Evolutionary conservation across 1,139 yeast species (phyloP).

Genomic region (Magnusiomyces sp.): DNA sequence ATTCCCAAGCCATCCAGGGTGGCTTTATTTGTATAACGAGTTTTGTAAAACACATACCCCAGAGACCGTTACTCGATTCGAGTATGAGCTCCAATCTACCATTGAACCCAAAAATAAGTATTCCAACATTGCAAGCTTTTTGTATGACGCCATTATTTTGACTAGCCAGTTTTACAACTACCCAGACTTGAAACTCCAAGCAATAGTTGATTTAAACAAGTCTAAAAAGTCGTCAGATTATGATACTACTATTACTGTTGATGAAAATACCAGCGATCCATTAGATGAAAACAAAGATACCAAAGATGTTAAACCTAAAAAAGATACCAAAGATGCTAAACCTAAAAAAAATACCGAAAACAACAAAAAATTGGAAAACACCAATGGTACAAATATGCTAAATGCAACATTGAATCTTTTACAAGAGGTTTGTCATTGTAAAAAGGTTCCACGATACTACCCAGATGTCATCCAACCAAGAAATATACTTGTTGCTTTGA

Average conservation of each 20-base stretch:
- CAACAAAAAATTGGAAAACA: no score
- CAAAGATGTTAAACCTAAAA: not conserved
- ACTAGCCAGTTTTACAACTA: not conserved
- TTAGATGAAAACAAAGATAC: no score
- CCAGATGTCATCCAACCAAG: conserved; percentile 3
- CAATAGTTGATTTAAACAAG: no score
- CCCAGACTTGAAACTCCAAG: not conserved
- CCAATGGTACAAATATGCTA: not conserved
- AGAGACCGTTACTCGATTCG: not conserved
- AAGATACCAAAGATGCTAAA: no score
- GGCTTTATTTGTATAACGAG: conserved; percentile 1
- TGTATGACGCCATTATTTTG: conserved; percentile 1
- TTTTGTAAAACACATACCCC: not conserved
- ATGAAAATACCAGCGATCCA: no score
- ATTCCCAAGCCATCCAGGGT: not conserved
- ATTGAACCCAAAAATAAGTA: not conserved
- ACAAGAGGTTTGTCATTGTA: not conserved
- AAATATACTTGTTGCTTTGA: conserved; percentile 1
- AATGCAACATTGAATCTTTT: conserved; percentile 1
- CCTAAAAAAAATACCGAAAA: no score
- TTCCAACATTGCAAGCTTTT: not conserved
- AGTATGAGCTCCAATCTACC: not conserved
- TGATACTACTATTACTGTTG: no score
- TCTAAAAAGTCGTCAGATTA: no score
- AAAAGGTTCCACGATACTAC: not conserved